Base-by-base conservation (phyloP, 768 basidiomycete genomes). In the Boletus huronensis region DNA sequence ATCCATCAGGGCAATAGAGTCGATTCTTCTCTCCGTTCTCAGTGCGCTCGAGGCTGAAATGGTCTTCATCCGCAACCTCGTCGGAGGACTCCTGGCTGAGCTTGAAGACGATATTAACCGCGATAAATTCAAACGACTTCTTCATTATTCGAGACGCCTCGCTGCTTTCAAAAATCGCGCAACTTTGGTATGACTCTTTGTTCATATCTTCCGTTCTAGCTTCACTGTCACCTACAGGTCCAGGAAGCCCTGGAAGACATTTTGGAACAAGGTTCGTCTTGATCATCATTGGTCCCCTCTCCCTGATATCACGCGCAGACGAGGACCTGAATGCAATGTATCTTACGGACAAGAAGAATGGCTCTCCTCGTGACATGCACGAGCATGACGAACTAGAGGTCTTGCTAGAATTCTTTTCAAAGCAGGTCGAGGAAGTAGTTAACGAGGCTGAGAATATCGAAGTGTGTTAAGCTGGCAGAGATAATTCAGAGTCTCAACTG, bases 271-370 rank as follows among this genome's bases (percentile, higher is more conserved):
- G 93, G 93, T 92, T 58, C 48, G 69, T 58, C 36, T 51, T n/a
- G 28, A 19, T 46, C 21, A 34, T 23, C 34, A 34, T 25, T 25
- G 1, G n/a, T 21, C 9, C 29, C 39, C 31, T 40, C 11, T 55
- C 42, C 32, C 38, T 53, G 52, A 53, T 6, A 36, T 53, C 41
- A 46, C 54, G 25, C 54, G 29, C 53, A 96, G 96, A 98, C 61
- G 95, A 97, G 68, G 96, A 98, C 69, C 70, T 98, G 65, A 85
- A 85, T 39, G 91, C 92, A 0, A 97, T 98, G 96, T 94, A 98
- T 73, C 82, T 98, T 50, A 92, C 85, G 2, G 91, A 94, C 66
- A 89, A 90, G 72, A 84, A 83, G 62, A 83, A 81, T 25, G 80
- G 80, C 25, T 60, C 74, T 5, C 71, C 75, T n/a, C 80, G 88